Percentiles rank a stretch among this genome's conserved stretches.
phyloP scores from a whole-genome alignment of 345 rosid species.

The Linum lewisii region DNA sequence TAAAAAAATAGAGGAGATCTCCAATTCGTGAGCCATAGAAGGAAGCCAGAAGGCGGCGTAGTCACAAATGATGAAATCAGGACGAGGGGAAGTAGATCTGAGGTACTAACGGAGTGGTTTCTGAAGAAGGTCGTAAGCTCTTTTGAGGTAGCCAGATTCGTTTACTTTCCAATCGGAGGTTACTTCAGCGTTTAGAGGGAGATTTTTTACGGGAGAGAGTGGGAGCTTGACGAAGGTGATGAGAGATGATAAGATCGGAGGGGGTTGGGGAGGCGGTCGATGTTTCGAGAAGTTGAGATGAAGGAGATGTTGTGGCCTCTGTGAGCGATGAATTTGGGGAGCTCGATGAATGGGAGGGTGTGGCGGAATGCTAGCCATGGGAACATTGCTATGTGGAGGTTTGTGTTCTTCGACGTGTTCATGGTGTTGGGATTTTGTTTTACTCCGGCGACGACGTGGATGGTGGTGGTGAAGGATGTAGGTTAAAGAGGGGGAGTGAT shows the following conservation, averaged over 20 bases:
- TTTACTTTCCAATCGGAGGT: neutral
- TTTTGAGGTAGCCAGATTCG: neutral
- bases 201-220: neutral
- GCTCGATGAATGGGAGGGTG: slow-evolving; percentile 24
- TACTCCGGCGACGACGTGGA: too few relatives aligned
- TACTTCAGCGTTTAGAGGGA: neutral
- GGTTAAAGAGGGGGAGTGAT: too few relatives aligned
- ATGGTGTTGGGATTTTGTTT: too few relatives aligned
- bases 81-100: neutral
- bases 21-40: neutral
- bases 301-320: slow-evolving; percentile 18
- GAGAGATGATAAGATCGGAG: slow-evolving; percentile 12
- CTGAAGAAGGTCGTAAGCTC: slow-evolving; percentile 1
- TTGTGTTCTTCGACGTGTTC: too few relatives aligned
- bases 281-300: slow-evolving; percentile 19
- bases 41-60: neutral
- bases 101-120: neutral
- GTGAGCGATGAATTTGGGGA: slow-evolving; percentile 16
- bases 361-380: slow-evolving; percentile 14
- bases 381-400: slow-evolving; percentile 1
- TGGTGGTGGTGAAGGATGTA: too few relatives aligned
- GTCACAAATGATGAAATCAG: neutral
- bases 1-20: neutral
- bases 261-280: slow-evolving; percentile 19
- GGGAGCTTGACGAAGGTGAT: slow-evolving; percentile 4